These are phyloP conservation scores for Plasmopara viticola DNA, from an alignment of 352 stramenopile species.

Conservation along the genomic window DNA sequence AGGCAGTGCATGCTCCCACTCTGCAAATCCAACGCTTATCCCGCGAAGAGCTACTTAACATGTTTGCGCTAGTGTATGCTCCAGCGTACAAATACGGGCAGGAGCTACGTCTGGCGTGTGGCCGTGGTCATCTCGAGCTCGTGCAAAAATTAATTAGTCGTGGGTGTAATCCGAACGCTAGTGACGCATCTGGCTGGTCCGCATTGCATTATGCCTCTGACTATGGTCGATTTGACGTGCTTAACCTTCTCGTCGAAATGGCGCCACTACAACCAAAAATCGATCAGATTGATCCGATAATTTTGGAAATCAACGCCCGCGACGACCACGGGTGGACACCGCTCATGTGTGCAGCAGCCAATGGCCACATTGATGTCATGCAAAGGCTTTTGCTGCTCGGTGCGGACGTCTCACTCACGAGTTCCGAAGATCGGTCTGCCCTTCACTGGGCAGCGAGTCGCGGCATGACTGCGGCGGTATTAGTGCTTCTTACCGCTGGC, in stretches of 20 bases:
- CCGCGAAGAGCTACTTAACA: conserved; percentile 36
- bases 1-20: neutral
- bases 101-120: conserved; percentile 48
- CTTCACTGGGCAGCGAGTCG: conserved; percentile 60
- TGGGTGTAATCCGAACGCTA: conserved; percentile 55
- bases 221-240: conserved; percentile 37
- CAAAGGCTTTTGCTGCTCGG: conserved; percentile 34
- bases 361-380: conserved; percentile 41
- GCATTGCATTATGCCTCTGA: conserved; percentile 64
- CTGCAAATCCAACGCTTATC: conserved; percentile 5
- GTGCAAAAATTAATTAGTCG: conserved; percentile 42
- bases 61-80: conserved; percentile 57
- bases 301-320: conserved; percentile 35
- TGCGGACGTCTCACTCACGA: conserved; percentile 29
- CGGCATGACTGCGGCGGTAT: conserved; percentile 32
- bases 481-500: conserved; percentile 27
- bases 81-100: conserved; percentile 71
- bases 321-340: conserved; percentile 50
- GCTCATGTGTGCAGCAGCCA: conserved; percentile 50
- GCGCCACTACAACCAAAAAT: conserved; percentile 3
- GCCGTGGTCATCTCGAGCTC: conserved; percentile 39
- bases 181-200: conserved; percentile 57
- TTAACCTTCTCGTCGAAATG: conserved; percentile 37
- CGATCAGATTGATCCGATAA: conserved; percentile 3
- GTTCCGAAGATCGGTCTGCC: conserved; percentile 42